Percentiles rank a stretch among this genome's conserved stretches.
Evolutionary conservation across 2,329 filamentous ascomycete species (phyloP).

Genomic region (Monosporascus sp.): DNA sequence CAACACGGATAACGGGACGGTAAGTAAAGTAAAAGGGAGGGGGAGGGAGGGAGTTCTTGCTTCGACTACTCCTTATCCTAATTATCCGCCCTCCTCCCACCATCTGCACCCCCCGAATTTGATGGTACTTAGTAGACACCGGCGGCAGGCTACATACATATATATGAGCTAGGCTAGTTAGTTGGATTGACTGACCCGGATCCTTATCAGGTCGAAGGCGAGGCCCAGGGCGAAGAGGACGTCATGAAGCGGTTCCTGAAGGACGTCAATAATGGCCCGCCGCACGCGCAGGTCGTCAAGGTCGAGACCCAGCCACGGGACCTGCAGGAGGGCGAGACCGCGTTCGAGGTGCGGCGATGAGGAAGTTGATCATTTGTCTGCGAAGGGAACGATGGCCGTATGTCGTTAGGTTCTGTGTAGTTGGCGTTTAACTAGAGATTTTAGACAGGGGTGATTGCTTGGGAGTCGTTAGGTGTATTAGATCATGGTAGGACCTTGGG

Average conservation of each 20-base stretch:
- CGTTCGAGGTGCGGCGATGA: constrained; percentile 52
- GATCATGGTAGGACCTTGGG: no score
- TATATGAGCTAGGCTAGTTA: not conserved
- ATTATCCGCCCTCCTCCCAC: no score
- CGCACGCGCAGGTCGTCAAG: constrained; percentile 65
- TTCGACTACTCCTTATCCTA: no score
- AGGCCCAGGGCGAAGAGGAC: constrained; percentile 71
- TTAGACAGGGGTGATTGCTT: no score
- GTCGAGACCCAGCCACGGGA: constrained; percentile 66
- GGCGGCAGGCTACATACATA: no score
- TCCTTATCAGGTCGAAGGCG: constrained; percentile 69
- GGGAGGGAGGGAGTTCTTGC: no score
- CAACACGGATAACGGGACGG: constrained; percentile 53
- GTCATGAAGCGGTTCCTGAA: constrained; percentile 65
- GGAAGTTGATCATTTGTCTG: not conserved
- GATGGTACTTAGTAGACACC: no score
- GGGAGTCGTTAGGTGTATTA: no score
- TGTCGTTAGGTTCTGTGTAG: not conserved
- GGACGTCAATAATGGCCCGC: constrained; percentile 70
- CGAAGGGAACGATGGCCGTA: constrained; percentile 1
- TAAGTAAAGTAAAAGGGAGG: constrained; percentile 12
- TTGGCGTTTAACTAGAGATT: not conserved
- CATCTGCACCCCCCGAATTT: no score
- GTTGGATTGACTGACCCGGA: not conserved
- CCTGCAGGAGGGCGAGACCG: constrained; percentile 59